Evolutionary conservation across 192 early-diverging fungal genomes (phyloP), one percentile per base, ranked within the genome.

Genomic region (Lobulomyces angularis): DNA sequence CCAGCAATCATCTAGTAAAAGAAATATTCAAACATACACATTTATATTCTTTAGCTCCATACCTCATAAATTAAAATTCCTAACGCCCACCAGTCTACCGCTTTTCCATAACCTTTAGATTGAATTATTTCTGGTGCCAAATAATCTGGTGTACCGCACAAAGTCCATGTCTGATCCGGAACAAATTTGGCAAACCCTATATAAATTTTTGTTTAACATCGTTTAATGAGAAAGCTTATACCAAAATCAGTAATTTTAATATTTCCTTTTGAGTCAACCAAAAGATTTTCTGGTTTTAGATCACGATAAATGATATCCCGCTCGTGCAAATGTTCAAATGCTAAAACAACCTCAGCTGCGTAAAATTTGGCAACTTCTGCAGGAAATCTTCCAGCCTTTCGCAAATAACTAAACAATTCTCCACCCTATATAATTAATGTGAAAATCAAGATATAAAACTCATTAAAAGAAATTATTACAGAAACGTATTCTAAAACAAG

Each of bases 351-450:
- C 53, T 92, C 86, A 35, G 79, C 83, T 25, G 86, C 82, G 50
- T 92, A 92, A 59, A 90, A 89, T 46, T 79, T 70, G 34, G 88
- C 88, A 20, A 88, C 82, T 21, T 82, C 76, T 48, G 86, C 80
- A 7, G 85, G 81, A 59, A 92, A 92, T 2, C 84, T 84, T 65
- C 82, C 80, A 31, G 77, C 75, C 58, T 83, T 80, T 50, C 89
- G 53, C 44, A 97, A 51, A 29, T 89, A 86, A n/a, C 82, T 83
- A 41, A 97, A 97, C 44, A 97, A 67, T 69, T 97, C 93, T 43
- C 93, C 93, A 50, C 93, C 93, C 25, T 82, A 80, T 4, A 94
- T 82, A 66, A 94, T 90, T 74, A 94, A 76, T 9, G 91, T 84
- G 59, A 97, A 85, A 58, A 93, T 94, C 50, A 97, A 54, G 55